A percentile compares a stretch with the other conserved stretches of the same genome.
These are phyloP conservation scores for Candida maltosa DNA, from an alignment of 805 yeast genomes.

Conservation along the genomic window DNA sequence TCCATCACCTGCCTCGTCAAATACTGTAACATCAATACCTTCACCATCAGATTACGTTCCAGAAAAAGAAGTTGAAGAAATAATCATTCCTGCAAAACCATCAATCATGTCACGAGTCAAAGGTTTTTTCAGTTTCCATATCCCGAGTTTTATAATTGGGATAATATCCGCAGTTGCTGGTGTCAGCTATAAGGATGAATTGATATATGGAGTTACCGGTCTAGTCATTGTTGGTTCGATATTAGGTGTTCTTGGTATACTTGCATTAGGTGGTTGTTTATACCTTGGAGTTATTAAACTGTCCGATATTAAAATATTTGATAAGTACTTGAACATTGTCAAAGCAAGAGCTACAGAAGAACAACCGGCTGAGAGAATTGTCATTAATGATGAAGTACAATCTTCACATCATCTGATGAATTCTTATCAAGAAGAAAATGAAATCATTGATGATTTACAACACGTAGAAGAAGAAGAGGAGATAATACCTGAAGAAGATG, in stretches of 20 bases:
- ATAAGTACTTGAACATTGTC: not conserved
- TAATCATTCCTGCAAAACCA: not conserved
- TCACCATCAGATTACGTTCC: conserved; percentile 3
- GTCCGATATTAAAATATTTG: not conserved
- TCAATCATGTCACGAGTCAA: not conserved
- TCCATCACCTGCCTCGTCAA: not conserved
- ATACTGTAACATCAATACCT: not conserved
- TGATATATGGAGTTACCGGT: not conserved
- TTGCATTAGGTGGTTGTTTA: conserved; percentile 1
- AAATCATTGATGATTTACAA: not conserved
- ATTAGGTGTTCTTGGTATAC: not conserved
- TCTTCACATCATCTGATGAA: too few species aligned
- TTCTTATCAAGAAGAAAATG: not conserved
- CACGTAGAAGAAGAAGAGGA: conserved; percentile 1
- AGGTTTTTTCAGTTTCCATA: not conserved
- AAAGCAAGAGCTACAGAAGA: not conserved
- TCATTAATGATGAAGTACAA: too few species aligned
- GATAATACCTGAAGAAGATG: not conserved
- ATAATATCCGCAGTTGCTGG: not conserved
- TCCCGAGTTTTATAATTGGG: conserved; percentile 1
- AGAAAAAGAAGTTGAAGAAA: conserved; percentile 1
- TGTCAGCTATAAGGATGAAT: not conserved
- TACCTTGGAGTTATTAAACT: not conserved
- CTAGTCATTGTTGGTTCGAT: not conserved
- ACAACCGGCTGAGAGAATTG: too few species aligned